Evolutionary conservation across 305 asterid genomes (phyloP), one percentile per base, ranked within the genome.

Genomic region (Fraxinus nigra): DNA sequence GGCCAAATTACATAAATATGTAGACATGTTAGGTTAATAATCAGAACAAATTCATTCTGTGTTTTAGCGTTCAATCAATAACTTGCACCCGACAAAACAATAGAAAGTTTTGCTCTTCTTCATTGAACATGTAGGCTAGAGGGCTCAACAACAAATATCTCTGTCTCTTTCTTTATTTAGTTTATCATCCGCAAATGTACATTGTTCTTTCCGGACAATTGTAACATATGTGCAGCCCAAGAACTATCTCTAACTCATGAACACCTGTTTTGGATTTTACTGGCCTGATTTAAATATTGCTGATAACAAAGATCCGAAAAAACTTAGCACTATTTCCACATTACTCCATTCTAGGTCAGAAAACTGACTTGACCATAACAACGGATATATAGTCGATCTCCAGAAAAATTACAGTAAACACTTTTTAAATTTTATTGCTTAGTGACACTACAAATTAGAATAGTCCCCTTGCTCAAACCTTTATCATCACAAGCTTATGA

Each of bases 401-500:
- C n/a, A 26, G 35, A 67, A 30, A 67, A 67, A 67, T 13, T 24
- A 5, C 30, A 13, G 13, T 22, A 63, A 9, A 22, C 16, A 8
- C 10, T 26, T 67, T 10, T 4, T 28, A 28, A 26, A 11, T 26
- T 67, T 30, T 67, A 30, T 67, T 26, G 18, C 37, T 26, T 11
- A 10, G 8, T 0, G 74, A 11, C 20, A 13, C 74, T 67, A 20
- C 14, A 24, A 40, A 43, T 22, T 32, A 76, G 11, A 40, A 24
- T 22, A 22, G 13, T 9, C 20, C 40, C 56, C 26, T 76, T 22
- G 48, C 34, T 35, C 59, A 35, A 73, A 74, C 51, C 54, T 11
- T 73, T 24, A n/a, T 63, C 67, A 22, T n/a, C 79, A 78, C 8
- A 80, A 78, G 24, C 61, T 35, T 75, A 61, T 46, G 59, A 70